Percentiles rank a stretch among this genome's conserved stretches.
phyloP scores from a whole-genome alignment of 2,329 filamentous ascomycete species.

The Fusarium equiseti region DNA sequence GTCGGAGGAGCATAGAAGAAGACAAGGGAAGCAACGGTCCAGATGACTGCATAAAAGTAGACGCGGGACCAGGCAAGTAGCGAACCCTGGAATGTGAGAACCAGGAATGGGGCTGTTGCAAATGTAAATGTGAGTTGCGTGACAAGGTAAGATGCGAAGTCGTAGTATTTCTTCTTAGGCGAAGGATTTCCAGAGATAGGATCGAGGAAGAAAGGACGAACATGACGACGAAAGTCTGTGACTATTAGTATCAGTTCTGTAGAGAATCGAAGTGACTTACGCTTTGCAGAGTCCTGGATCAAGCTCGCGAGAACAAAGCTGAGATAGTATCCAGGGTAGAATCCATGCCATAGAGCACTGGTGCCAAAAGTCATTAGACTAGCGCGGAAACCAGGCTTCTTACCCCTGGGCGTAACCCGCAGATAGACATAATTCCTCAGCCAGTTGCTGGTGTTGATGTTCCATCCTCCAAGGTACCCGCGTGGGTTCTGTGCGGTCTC shows the following conservation, averaged over 20 bases:
- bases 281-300: constrained; percentile 93
- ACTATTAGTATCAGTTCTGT: constrained; percentile 13
- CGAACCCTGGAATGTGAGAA: constrained; percentile 79
- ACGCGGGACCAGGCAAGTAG: constrained; percentile 84
- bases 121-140: constrained; percentile 90
- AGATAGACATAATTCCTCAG: constrained; percentile 95
- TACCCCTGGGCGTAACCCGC: constrained; percentile 92
- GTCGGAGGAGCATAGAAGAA: constrained; percentile 83
- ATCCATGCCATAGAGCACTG: constrained; percentile 97
- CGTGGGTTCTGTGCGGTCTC: constrained; percentile 95
- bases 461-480: constrained; percentile 92
- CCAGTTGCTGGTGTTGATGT: constrained; percentile 99
- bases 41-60: constrained; percentile 86
- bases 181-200: constrained; percentile 77
- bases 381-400: constrained; percentile 95
- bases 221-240: constrained; percentile 85
- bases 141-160: constrained; percentile 77
- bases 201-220: constrained; percentile 93
- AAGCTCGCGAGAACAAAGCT: constrained; percentile 90
- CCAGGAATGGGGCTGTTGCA: constrained; percentile 83
- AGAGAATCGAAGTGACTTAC: constrained; percentile 65
- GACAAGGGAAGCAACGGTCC: constrained; percentile 71
- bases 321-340: constrained; percentile 96
- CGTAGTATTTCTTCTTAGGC: constrained; percentile 85
- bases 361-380: constrained; percentile 94